Base-by-base conservation (phyloP, 1,284 basidiomycete genomes). In the Tremellales sp. region DNA sequence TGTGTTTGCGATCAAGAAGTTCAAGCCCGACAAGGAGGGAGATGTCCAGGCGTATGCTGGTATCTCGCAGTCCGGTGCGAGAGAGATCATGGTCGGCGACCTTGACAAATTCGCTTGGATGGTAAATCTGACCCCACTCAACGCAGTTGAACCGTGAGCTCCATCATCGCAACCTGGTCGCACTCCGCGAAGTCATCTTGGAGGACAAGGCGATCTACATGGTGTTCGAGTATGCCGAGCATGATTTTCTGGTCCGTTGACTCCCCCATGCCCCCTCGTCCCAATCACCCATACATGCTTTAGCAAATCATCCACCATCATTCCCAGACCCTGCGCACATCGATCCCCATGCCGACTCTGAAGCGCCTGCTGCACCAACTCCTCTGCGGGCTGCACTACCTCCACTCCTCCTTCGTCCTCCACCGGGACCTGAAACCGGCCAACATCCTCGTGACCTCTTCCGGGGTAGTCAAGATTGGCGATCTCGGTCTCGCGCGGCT, bases 271-370 rank as follows among this genome's bases (percentile, higher is more conserved):
- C 4, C 28, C 33, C 25, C 16, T 9, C 27, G 14, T 47, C 21
- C 16, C 39, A 9, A 27, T 46, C 32, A 32, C 43, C n/a, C n/a
- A n/a, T n/a, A n/a, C n/a, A n/a, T n/a, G n/a, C n/a, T 36, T 10
- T 53, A 94, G 87, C 93, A 97, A 89, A 85, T 98, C 51, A 97
- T 98, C 41, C 93, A 97, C 66, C 92, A 97, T 70, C 90, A 97
- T 65, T 88, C 89, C 4, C 89, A 93, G 65, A 88, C 86, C 0
- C 75, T 94, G 3, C 85, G 94, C 29, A 48, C 60, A 6, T 77
- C 82, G 5, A 87, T 97, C 32, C 79, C 85, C 1, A 70, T 78
- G 0, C 75, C 84, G 3, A 85, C 95, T 3, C 83, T 99, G 63
- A 97, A 97, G 69, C 90, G 89, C 2, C 80, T 98, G 27, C 83